Conservation (phyloP, 2,329 filamentous ascomycete species). For the Colletotrichum costaricense region DNA sequence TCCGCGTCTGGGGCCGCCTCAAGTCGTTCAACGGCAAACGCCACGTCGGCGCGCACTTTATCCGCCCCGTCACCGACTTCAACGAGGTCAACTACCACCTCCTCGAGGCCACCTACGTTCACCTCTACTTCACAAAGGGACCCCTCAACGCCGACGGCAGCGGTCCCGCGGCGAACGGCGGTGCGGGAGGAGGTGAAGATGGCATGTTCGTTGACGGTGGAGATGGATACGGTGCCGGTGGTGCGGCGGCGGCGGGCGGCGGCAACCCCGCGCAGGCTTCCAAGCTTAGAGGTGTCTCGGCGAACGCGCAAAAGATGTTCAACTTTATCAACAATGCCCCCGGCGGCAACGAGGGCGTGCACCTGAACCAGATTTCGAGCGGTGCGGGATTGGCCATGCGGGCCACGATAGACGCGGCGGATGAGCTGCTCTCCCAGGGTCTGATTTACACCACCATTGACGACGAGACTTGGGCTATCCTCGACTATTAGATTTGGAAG, state of each 20-base stretch:
- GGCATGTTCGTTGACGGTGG: slow-evolving; percentile 69
- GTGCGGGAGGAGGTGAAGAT: slow-evolving; percentile 51
- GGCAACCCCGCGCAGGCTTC: slow-evolving; percentile 44
- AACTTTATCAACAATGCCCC: slow-evolving; percentile 73
- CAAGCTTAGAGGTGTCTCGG: slow-evolving; percentile 62
- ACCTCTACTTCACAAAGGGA: slow-evolving; percentile 84
- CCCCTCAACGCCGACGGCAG: slow-evolving; percentile 58
- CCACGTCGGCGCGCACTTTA: slow-evolving; percentile 82
- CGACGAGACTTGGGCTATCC: slow-evolving; percentile 89
- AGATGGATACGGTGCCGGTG: slow-evolving; percentile 50
- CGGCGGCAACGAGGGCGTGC: slow-evolving; percentile 84
- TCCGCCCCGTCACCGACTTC: slow-evolving; percentile 83
- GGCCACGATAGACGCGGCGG: slow-evolving; percentile 81
- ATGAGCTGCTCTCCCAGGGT: slow-evolving; percentile 80
- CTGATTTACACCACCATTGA: slow-evolving; percentile 92
- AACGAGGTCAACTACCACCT: slow-evolving; percentile 96
- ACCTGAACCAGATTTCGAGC: slow-evolving; percentile 81
- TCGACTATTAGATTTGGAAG: slow-evolving; percentile 68
- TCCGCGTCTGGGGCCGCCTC: slow-evolving; percentile 86
- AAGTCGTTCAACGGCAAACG: slow-evolving; percentile 87
- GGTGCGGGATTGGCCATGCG: slow-evolving; percentile 72
- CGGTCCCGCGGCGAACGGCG: slow-evolving; percentile 50
- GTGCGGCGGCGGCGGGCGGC: slow-evolving; percentile 51
- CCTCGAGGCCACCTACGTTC: slow-evolving; percentile 88
- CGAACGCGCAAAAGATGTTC: slow-evolving; percentile 76